Percentiles rank a stretch among this genome's conserved stretches.
Conservation (phyloP, 2,329 filamentous ascomycete species). For the Talaromyces marneffei region DNA sequence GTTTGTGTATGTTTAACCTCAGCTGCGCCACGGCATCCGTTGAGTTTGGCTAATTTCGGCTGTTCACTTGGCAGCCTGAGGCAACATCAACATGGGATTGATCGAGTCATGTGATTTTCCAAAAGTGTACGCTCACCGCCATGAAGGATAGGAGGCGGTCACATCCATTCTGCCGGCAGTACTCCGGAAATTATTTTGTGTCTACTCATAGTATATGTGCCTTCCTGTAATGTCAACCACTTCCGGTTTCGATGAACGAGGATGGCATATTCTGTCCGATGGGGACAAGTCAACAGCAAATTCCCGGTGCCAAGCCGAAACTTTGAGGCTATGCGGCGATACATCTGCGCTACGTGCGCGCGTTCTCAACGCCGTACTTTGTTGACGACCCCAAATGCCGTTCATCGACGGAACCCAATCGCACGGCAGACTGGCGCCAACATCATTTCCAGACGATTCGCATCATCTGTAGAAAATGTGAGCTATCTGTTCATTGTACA, state of each 20-base stretch:
- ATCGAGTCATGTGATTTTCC: not conserved
- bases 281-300: not conserved
- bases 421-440: not conserved
- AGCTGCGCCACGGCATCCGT: not conserved
- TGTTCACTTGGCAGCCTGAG: not conserved
- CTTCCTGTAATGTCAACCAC: not conserved
- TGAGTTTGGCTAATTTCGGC: not conserved
- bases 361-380: constrained; percentile 14
- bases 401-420: constrained; percentile 1
- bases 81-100: not conserved
- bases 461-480: not conserved
- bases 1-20: not conserved
- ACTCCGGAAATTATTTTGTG: constrained; percentile 11
- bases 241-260: not conserved
- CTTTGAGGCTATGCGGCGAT: constrained; percentile 5
- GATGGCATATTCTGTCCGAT: constrained; percentile 6
- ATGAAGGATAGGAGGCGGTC: not conserved
- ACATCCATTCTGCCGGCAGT: constrained; percentile 6
- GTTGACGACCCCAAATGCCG: not conserved
- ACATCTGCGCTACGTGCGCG: constrained; percentile 15
- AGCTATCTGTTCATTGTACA: not conserved
- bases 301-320: not conserved
- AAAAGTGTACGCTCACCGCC: constrained; percentile 1
- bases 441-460: not conserved
- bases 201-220: not conserved